Evolutionary conservation across 768 basidiomycete genomes (phyloP), one percentile per base, ranked within the genome.

Genomic region (Tulasnella sp.): DNA sequence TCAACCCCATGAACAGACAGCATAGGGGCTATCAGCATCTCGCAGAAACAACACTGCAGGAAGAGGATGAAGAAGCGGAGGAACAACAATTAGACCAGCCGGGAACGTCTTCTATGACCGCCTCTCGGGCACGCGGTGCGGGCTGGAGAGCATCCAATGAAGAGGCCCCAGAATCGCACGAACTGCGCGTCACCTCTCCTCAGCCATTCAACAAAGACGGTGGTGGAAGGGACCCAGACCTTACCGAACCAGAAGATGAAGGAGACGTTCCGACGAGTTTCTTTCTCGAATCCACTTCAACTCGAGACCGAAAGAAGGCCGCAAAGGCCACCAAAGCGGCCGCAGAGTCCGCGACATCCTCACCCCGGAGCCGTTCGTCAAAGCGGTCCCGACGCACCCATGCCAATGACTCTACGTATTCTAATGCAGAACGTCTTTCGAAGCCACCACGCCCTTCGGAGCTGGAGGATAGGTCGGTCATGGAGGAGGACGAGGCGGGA

Each of bases 231-330:
- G 71, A 80, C 21, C 73, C 73, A 74, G 40, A 62, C 14, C 56
- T 62, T 34, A 76, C 71, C 9, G 79, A 62, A 39, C 79, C 62
- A 12, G 75, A 88, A 73, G 91, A 93, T 74, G 94, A 95, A 82
- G 94, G 93, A 78, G 94, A 95, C 84, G 93, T 93, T 2, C 94
- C 94, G 0, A 92, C 93, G 83, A 93, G 92, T 83, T 92, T 95
- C 83, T 92, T 94, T 90, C 91, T 95, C 82, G 94, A 96, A 85
- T 44, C 52, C 74, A 52, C 42, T 3, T 71, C 74, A 68, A n/a
- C 62, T 74, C 27, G 75, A 74, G 52, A 80, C 31, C 75, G 42
- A 39, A 74, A 48, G 74, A 81, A 79, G n/a, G 34, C 81, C 38
- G 48, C 72, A 16, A 73, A 62, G 38, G 42, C 38, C 27, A 34